A percentile compares a stretch with the other conserved stretches of the same genome.
These are phyloP conservation scores for Talaromyces funiculosus DNA, from an alignment of 2,329 filamentous ascomycete genomes.

Conservation along the genomic window DNA sequence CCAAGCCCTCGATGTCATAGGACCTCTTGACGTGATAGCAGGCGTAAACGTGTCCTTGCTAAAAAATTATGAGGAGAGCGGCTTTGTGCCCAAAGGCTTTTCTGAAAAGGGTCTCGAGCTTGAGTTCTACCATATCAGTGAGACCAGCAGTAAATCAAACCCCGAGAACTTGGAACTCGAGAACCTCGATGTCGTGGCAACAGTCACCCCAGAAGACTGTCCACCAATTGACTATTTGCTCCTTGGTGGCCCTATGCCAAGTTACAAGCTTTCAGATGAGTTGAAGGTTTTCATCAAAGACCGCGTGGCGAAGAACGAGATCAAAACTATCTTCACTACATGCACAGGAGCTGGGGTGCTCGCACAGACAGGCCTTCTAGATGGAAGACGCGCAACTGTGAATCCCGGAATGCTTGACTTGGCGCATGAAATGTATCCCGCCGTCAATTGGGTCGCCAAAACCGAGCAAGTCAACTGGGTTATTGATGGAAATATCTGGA, in stretches of 20 bases:
- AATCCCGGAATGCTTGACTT: not conserved
- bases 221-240: slow-evolving; percentile 11
- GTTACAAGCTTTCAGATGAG: slow-evolving; percentile 4
- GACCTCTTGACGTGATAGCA: slow-evolving; percentile 7
- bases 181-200: slow-evolving; percentile 2
- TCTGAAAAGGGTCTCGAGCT: not conserved
- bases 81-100: not conserved
- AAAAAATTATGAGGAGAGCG: not conserved
- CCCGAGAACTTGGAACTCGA: slow-evolving; percentile 2
- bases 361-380: slow-evolving; percentile 12
- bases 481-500: slow-evolving; percentile 10
- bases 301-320: slow-evolving; percentile 3
- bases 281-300: slow-evolving; percentile 7
- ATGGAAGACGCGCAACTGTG: slow-evolving; percentile 6
- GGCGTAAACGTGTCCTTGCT: not conserved
- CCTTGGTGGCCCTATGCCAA: slow-evolving; percentile 1
- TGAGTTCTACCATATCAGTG: slow-evolving; percentile 12
- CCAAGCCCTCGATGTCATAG: slow-evolving; percentile 11
- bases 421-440: not conserved
- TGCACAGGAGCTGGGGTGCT: slow-evolving; percentile 11
- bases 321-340: slow-evolving; percentile 13
- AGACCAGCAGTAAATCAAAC: not conserved
- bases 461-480: slow-evolving; percentile 3
- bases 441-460: slow-evolving; percentile 8
- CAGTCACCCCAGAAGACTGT: slow-evolving; percentile 5